A percentile compares a stretch with the other conserved stretches of the same genome.
These are phyloP conservation scores for Nannizziopsis arthrosporioides DNA, from an alignment of 2,329 filamentous ascomycete genomes.

Conservation along the genomic window DNA sequence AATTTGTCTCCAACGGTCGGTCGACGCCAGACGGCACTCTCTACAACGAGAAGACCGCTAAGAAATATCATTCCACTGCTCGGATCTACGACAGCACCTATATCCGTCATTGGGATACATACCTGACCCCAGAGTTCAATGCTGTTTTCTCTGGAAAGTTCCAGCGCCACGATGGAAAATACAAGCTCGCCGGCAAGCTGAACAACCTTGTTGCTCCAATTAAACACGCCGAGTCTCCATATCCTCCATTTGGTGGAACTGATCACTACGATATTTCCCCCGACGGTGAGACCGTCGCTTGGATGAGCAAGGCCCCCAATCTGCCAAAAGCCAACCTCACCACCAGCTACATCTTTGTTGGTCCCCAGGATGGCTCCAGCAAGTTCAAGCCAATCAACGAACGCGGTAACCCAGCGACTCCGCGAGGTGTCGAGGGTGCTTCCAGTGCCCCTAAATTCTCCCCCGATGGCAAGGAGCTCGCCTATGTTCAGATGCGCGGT, in stretches of 20 bases:
- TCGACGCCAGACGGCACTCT: conserved; percentile 58
- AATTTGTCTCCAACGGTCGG: conserved; percentile 46
- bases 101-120: conserved; percentile 75
- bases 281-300: conserved; percentile 31
- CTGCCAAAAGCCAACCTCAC: conserved; percentile 49
- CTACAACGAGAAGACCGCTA: conserved; percentile 51
- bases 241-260: conserved; percentile 59
- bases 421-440: conserved; percentile 48
- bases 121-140: conserved; percentile 55
- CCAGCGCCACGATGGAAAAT: conserved; percentile 29
- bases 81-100: conserved; percentile 64
- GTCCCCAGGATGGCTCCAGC: conserved; percentile 51
- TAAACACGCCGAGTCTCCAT: conserved; percentile 36
- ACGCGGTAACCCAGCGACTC: conserved; percentile 23
- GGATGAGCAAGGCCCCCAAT: conserved; percentile 35
- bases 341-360: conserved; percentile 68
- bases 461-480: conserved; percentile 56
- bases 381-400: conserved; percentile 38
- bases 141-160: conserved; percentile 63
- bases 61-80: conserved; percentile 51
- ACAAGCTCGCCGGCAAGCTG: conserved; percentile 45
- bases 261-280: conserved; percentile 61
- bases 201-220: conserved; percentile 31
- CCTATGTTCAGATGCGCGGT: conserved; percentile 67
- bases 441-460: conserved; percentile 60